Percentiles rank a stretch among this genome's conserved stretches.
These are phyloP conservation scores for Smittium culicis DNA, from an alignment of 371 early-diverging fungal species.

Conservation along the genomic window DNA sequence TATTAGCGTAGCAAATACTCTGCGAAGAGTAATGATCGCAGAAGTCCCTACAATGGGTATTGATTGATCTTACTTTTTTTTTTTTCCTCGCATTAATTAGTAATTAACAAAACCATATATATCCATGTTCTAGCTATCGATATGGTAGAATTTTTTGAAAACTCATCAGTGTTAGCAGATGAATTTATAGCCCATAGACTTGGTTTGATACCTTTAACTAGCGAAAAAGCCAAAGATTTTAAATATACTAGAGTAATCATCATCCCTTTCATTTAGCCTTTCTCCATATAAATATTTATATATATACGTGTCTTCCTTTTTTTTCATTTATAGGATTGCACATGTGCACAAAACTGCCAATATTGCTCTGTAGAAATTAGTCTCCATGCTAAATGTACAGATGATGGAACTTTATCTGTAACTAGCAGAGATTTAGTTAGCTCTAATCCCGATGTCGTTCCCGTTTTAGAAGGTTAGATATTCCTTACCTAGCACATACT, in stretches of 20 bases:
- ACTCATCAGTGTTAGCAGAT: slow-evolving; percentile 94
- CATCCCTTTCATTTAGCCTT: neutral
- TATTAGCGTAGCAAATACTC: slow-evolving; percentile 82
- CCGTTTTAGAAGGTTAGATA: slow-evolving; percentile 46
- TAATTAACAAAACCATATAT: no score
- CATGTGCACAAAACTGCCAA: slow-evolving; percentile 73
- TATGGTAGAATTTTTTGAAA: slow-evolving; percentile 87
- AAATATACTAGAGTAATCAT: slow-evolving; percentile 46
- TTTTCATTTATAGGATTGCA: slow-evolving; percentile 60
- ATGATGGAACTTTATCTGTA: slow-evolving; percentile 59
- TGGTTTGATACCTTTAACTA: slow-evolving; percentile 91
- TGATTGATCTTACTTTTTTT: no score
- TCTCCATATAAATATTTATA: slow-evolving; percentile 3
- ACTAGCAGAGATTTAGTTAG: slow-evolving; percentile 71
- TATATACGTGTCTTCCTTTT: neutral
- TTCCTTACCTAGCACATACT: neutral
- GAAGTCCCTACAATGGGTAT: slow-evolving; percentile 91
- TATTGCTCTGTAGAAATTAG: slow-evolving; percentile 82
- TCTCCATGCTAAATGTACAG: slow-evolving; percentile 68
- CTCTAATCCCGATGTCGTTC: slow-evolving; percentile 58
- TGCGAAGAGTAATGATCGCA: slow-evolving; percentile 91
- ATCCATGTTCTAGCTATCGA: slow-evolving; percentile 68
- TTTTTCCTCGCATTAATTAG: neutral
- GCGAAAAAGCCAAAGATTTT: slow-evolving; percentile 56
- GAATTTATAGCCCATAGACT: slow-evolving; percentile 98